Conservation (phyloP, 2,329 filamentous ascomycete genomes). For the Fonsecaea pedrosoi region DNA sequence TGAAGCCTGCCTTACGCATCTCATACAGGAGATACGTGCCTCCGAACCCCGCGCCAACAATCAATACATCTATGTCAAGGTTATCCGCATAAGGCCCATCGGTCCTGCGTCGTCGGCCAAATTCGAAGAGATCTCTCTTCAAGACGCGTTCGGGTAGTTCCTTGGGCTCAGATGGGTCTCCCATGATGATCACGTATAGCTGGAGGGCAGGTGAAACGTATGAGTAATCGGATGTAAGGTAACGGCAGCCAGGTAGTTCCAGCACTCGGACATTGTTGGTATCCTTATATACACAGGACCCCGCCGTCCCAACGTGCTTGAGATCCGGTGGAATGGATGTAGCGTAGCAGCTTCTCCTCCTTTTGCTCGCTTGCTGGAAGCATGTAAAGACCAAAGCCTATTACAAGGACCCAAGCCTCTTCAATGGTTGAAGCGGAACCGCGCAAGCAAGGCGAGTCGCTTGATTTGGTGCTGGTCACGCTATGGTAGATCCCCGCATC, state of each 20-base stretch:
- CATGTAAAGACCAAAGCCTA: not conserved
- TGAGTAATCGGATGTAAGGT: not conserved
- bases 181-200: conserved; percentile 21
- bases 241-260: not conserved
- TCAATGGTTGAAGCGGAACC: conserved; percentile 23
- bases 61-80: conserved; percentile 41
- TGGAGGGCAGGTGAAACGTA: not conserved
- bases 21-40: conserved; percentile 61
- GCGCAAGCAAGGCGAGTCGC: conserved; percentile 3
- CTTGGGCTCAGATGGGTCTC: conserved; percentile 31
- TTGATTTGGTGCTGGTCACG: conserved; percentile 18
- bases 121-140: conserved; percentile 33
- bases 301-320: conserved; percentile 2
- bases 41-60: conserved; percentile 45
- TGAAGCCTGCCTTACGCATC: conserved; percentile 59
- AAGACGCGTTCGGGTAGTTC: conserved; percentile 31
- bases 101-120: conserved; percentile 28
- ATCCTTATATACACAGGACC: conserved; percentile 19
- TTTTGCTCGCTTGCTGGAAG: conserved; percentile 4
- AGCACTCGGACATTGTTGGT: not conserved
- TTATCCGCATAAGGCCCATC: conserved; percentile 35
- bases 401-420: conserved; percentile 4
- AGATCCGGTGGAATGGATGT: conserved; percentile 31
- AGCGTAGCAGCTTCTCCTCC: conserved; percentile 22
- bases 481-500: conserved; percentile 25